A percentile compares a stretch with the other conserved stretches of the same genome.
phyloP scores from a whole-genome alignment of 2,329 filamentous ascomycete genomes.

The Nothophaeocryptopus gaeumannii region DNA sequence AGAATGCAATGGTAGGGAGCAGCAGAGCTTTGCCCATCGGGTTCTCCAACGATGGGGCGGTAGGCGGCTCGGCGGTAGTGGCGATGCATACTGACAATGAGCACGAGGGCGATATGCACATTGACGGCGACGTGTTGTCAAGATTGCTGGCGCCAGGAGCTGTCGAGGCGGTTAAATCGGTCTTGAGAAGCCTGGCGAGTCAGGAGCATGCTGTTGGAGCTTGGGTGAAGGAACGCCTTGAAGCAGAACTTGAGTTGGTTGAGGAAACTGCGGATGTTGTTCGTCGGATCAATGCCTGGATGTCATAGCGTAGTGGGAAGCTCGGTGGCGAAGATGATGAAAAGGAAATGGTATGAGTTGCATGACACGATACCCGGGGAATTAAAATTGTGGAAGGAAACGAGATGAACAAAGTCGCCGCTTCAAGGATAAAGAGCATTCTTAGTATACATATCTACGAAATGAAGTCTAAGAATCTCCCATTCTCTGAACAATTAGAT shows the following conservation, averaged over 20 bases:
- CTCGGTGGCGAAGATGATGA: background rate
- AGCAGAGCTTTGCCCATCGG: conserved; percentile 28
- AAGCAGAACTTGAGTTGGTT: conserved; percentile 25
- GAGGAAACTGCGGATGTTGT: conserved; percentile 25
- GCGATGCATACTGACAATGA: conserved; percentile 19
- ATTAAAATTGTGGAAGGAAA: too few relatives aligned
- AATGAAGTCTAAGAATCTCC: too few relatives aligned
- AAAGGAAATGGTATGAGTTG: background rate
- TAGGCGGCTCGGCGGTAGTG: conserved; percentile 26
- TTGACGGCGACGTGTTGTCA: conserved; percentile 44
- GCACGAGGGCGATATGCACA: conserved; percentile 31
- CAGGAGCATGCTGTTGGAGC: conserved; percentile 26
- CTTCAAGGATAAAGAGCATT: too few relatives aligned
- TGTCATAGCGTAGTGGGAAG: conserved; percentile 11
- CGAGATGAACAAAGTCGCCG: too few relatives aligned
- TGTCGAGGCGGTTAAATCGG: conserved; percentile 17
- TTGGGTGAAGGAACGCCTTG: conserved; percentile 35
- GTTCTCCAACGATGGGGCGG: conserved; percentile 22
- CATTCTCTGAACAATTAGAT: too few relatives aligned
- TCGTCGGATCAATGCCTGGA: conserved; percentile 27
- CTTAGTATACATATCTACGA: too few relatives aligned
- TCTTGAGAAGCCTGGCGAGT: conserved; percentile 23
- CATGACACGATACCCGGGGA: background rate
- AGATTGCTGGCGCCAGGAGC: conserved; percentile 34
- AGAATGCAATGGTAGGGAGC: conserved; percentile 9